Evolutionary conservation across 805 yeast genomes (phyloP), one percentile per base, ranked within the genome.

Genomic region (Pichia deserticola): DNA sequence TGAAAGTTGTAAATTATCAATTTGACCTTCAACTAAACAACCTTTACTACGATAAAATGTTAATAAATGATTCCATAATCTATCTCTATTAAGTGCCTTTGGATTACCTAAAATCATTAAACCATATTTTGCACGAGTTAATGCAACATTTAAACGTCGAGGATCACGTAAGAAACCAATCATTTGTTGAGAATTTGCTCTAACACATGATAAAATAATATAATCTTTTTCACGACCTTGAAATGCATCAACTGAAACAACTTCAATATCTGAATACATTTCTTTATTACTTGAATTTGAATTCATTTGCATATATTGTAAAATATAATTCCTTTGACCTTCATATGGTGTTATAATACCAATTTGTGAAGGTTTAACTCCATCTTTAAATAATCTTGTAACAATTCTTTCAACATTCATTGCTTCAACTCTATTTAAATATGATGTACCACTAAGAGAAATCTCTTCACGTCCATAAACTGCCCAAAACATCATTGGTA

Each of bases 401-500:
- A 90, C 81, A 32, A 86, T 72, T 61, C 84, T 81, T 63, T 88
- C 96, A 60, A 89, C 86, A 59, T 84, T 86, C 82, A 85, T 81
- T 0, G 97, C 96, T 67, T 90, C 97, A 36, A 86, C 82, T 55
- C 96, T 74, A 66, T 90, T 90, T 57, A 90, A 72, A 60, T 73
- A 89, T 8, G 95, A 85, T 5, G 84, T 82, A 51, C 97, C 97
- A 54, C 81, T 76, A 0, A 82, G 78, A 28, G 93, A 81, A 46
- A 90, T 78, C 66, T 90, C 97, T 70, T 90, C 97, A 56, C 84
- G 81, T 38, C 97, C 96, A 61, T 81, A 81, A 56, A 83, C 83
- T 0, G 87, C 84, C 97, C 97, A 89, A 60, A 90, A 87, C 93
- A 90, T 86, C 96, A 89, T 88, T n/a, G 97, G 97, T 5, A 74